Percentiles rank a stretch among this genome's conserved stretches.
Conservation (phyloP, 805 yeast species). For the Candida orba region DNA sequence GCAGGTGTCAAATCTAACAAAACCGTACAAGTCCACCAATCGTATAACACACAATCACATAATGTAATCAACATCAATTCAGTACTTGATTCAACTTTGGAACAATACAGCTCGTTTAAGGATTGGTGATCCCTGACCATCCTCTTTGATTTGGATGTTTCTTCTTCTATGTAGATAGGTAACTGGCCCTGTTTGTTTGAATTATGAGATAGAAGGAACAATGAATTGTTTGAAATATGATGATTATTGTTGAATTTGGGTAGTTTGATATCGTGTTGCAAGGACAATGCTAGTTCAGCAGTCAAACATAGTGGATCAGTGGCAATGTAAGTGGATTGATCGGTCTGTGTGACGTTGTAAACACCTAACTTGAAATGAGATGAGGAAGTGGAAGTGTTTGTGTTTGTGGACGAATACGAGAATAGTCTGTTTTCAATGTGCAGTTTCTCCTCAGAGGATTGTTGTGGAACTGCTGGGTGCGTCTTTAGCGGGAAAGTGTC, state of each 20-base stretch:
- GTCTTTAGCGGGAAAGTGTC: slow-evolving; percentile 43
- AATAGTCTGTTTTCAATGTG: slow-evolving; percentile 21
- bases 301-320: slow-evolving; percentile 54
- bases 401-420: slow-evolving; percentile 11
- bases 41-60: slow-evolving; percentile 42
- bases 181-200: slow-evolving; percentile 43
- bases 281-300: slow-evolving; percentile 38
- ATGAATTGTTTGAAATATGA: slow-evolving; percentile 23
- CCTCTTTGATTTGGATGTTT: slow-evolving; percentile 25
- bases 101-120: slow-evolving; percentile 30
- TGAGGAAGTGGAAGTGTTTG: slow-evolving; percentile 1
- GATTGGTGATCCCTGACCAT: slow-evolving; percentile 30
- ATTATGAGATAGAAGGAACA: slow-evolving; percentile 40
- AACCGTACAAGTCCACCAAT: slow-evolving; percentile 37
- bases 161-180: slow-evolving; percentile 52
- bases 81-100: slow-evolving; percentile 25
- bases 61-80: slow-evolving; percentile 32
- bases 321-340: slow-evolving; percentile 31
- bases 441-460: slow-evolving; percentile 22
- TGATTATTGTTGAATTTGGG: slow-evolving; percentile 27
- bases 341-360: slow-evolving; percentile 35
- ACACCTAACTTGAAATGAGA: slow-evolving; percentile 44
- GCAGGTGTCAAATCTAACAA: slow-evolving; percentile 18
- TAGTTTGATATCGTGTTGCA: slow-evolving; percentile 35
- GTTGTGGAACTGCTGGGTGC: slow-evolving; percentile 31